Evolutionary conservation across 768 basidiomycete genomes (phyloP).

Genomic region (Russula dissimulans): DNA sequence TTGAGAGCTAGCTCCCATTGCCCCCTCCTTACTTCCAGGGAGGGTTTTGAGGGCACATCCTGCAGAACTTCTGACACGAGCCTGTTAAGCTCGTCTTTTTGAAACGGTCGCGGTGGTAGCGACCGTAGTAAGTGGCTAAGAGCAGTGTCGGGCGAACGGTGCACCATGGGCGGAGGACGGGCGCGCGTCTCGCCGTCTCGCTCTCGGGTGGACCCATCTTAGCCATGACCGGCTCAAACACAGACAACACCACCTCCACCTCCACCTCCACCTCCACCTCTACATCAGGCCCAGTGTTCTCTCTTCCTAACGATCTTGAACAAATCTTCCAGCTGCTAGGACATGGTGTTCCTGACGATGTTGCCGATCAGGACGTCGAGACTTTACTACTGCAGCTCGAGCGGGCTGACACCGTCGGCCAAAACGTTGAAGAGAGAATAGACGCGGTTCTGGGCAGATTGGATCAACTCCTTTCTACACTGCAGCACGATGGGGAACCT

Average conservation of each 20-base stretch:
- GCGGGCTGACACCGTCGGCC: slow-evolving; percentile 48
- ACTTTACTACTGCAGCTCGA: slow-evolving; percentile 50
- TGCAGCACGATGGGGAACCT: slow-evolving; percentile 29
- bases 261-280: background rate
- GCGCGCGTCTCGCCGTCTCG: background rate
- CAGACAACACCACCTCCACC: background rate
- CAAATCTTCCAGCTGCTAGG: slow-evolving; percentile 28
- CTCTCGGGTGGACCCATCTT: too few species aligned
- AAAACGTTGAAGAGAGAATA: slow-evolving; percentile 51
- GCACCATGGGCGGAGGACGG: slow-evolving; percentile 5
- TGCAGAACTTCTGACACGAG: slow-evolving; percentile 14
- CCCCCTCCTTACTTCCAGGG: slow-evolving; percentile 52
- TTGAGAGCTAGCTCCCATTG: slow-evolving; percentile 70
- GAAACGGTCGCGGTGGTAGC: slow-evolving; percentile 8
- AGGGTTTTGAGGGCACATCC: slow-evolving; percentile 19
- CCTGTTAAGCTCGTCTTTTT: slow-evolving; percentile 11
- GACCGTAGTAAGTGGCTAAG: slow-evolving; percentile 8
- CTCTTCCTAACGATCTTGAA: slow-evolving; percentile 32
- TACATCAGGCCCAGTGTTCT: background rate
- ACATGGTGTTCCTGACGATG: slow-evolving; percentile 21
- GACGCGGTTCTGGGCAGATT: slow-evolving; percentile 52
- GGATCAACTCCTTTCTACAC: slow-evolving; percentile 40
- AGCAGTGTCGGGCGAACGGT: slow-evolving; percentile 15
- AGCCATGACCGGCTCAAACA: background rate
- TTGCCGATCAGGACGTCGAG: slow-evolving; percentile 36